Conservation (phyloP, 1,139 yeast species). For the Diutina mesorugosa region DNA sequence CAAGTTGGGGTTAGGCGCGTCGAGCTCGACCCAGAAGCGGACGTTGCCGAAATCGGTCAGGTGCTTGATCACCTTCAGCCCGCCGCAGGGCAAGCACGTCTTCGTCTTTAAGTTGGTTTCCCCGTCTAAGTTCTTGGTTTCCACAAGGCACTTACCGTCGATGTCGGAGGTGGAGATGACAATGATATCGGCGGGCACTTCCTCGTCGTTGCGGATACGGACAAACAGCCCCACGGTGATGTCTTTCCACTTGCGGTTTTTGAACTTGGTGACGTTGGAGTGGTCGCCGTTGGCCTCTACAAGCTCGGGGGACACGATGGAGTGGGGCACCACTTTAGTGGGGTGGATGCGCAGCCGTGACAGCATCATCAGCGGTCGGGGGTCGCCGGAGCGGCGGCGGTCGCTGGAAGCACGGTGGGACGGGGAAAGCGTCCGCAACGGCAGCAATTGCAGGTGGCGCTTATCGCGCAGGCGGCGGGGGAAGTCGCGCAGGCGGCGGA, state of each 20-base stretch:
- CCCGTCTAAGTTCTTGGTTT: conserved; percentile 49
- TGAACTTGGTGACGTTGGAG: conserved; percentile 4
- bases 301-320: conserved; percentile 22
- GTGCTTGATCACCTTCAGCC: conserved; percentile 17
- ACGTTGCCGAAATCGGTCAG: conserved; percentile 22
- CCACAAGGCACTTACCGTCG: conserved; percentile 42
- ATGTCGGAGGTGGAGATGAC: conserved; percentile 39
- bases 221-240: conserved; percentile 48
- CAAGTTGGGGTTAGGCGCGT: conserved; percentile 43
- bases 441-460: background rate
- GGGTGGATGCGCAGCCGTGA: background rate
- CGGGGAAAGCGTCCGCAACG: background rate
- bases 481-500: background rate
- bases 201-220: conserved; percentile 57
- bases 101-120: conserved; percentile 40
- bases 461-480: background rate
- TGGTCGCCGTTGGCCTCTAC: conserved; percentile 11
- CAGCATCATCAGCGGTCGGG: background rate
- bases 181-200: conserved; percentile 43
- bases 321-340: conserved; percentile 11
- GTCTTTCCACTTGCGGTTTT: conserved; percentile 30
- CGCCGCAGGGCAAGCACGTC: conserved; percentile 20
- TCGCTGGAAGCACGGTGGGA: background rate
- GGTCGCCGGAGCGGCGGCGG: background rate
- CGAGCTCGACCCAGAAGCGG: conserved; percentile 34